Evolutionary conservation across 1,139 yeast species (phyloP).

Genomic region (Kazachstania sp.): DNA sequence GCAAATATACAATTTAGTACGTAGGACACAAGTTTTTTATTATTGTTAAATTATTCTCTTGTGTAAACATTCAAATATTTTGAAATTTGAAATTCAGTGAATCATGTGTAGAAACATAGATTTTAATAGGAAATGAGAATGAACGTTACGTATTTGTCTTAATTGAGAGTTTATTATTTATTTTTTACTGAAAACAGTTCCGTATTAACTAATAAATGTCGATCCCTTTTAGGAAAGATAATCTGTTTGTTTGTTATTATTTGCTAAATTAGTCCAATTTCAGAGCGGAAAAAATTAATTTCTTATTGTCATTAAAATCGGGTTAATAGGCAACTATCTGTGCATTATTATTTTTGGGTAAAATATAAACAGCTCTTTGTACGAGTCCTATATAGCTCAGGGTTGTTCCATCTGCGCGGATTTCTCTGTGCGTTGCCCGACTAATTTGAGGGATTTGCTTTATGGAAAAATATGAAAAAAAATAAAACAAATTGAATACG

Average conservation of each 20-base stretch:
- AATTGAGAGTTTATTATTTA: neutral
- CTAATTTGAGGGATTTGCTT: constrained; percentile 1
- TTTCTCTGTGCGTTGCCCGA: neutral
- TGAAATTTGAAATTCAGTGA: no score
- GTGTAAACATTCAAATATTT: no score
- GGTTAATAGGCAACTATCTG: neutral
- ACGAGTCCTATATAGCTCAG: neutral
- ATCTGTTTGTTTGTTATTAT: neutral
- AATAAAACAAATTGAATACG: neutral
- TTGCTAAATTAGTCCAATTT: neutral
- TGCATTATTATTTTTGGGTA: neutral
- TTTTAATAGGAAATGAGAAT: no score
- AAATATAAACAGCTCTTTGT: constrained; percentile 1
- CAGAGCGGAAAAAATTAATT: neutral
- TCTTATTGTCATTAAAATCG: neutral
- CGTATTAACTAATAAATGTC: neutral
- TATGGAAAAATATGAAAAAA: neutral
- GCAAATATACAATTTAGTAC: neutral
- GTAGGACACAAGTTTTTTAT: no score
- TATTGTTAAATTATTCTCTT: no score
- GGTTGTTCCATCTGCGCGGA: neutral
- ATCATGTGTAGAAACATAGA: no score
- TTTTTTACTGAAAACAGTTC: constrained; percentile 1
- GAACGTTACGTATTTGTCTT: neutral
- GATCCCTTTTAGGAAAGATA: constrained; percentile 1